Evolutionary conservation across 441 rosid species (phyloP).

Genomic region (Corymbia citriodora): DNA sequence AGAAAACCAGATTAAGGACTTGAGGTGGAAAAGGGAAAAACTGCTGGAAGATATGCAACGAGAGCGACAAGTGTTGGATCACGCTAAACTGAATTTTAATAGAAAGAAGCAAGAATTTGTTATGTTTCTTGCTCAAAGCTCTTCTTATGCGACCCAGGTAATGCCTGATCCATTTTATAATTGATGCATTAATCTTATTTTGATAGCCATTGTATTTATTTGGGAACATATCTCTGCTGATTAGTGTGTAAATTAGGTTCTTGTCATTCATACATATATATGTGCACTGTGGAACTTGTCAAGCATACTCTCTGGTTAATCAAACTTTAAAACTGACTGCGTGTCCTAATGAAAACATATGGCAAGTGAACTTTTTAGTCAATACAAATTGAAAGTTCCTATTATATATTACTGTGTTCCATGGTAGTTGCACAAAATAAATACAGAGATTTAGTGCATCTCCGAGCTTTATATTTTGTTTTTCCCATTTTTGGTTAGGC

Average conservation of each 20-base stretch:
- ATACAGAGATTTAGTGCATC: background rate
- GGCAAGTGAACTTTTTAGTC: background rate
- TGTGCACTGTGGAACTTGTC: background rate
- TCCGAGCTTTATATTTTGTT: background rate
- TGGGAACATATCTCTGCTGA: background rate
- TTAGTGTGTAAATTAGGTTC: background rate
- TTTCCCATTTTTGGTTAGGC: background rate
- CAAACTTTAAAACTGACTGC: background rate
- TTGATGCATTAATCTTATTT: background rate
- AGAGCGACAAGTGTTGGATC: constrained; percentile 3
- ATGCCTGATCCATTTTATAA: background rate
- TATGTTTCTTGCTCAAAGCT: background rate
- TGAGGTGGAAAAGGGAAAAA: constrained; percentile 9
- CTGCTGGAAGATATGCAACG: constrained; percentile 11
- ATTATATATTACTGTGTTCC: background rate
- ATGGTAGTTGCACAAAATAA: background rate
- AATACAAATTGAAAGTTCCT: background rate
- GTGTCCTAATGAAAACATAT: background rate
- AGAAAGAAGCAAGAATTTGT: constrained; percentile 3
- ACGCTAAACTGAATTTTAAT: background rate
- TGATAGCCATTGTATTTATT: background rate
- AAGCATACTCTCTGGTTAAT: background rate
- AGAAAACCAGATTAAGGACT: constrained; percentile 3
- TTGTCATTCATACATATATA: background rate
- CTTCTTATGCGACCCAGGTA: background rate